Evolutionary conservation across 2,329 filamentous ascomycete genomes (phyloP), one percentile per base, ranked within the genome.

Genomic region (Lachnellula suecica): DNA sequence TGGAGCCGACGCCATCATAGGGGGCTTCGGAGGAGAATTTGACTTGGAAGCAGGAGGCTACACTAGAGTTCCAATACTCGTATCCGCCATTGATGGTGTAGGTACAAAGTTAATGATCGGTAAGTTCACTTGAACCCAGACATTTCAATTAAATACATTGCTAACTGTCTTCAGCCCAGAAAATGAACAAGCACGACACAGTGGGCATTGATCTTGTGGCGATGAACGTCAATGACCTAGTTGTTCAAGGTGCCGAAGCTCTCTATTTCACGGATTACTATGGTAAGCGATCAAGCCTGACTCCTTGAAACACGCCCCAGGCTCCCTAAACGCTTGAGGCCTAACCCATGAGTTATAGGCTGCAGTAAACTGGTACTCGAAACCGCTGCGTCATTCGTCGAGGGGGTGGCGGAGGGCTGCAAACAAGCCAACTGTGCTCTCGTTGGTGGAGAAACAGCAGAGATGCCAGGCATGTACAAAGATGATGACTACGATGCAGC

Each of bases 191-290:
- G 73, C 94, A 97, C 72, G 86, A 93, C 71, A 96, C 92, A 3
- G 93, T 99, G 10, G 94, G 94, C 55, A 91, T 99, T 63, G 94
- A 99, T 69, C 82, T 99, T 31, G 94, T 99, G 4, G 94, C 94
- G 61, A 97, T 97, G 64, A 97, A 97, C 71, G 94, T 97, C 68
- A 99, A 99, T 71, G 94, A 99, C 67, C 80, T 99, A 0, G 87
- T 99, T 47, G 94, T 97, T 8, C 92, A 97, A 74, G 94, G 94
- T 49, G 94, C 94, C 11, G 90, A 24, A 27, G 20, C 41, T 22
- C 23, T 44, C 15, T 17, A 17, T 13, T 44, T 44, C 19, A 17
- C 23, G 20, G 37, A 40, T 10, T 40, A 40, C 20, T 40, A 20
- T 23, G 37, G n/a, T n/a, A n/a, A n/a, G n/a, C n/a, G n/a, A n/a